These are phyloP conservation scores for Fagopyrum homotropicum DNA, from an alignment of 148 eudicot species.

Conservation along the genomic window DNA sequence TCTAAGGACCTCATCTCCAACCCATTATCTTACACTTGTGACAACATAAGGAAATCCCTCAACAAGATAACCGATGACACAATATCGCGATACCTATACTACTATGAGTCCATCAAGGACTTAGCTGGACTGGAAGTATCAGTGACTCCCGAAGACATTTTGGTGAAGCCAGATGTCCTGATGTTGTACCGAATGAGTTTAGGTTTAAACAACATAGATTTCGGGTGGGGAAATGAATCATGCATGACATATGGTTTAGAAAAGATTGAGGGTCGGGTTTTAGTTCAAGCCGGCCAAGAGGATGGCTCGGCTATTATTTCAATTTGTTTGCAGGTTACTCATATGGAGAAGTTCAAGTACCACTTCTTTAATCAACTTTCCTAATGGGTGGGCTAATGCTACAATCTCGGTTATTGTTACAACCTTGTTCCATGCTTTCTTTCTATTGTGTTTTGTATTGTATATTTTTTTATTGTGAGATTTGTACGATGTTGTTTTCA, in stretches of 20 bases:
- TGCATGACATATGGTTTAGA: too few species aligned
- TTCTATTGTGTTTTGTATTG: too few species aligned
- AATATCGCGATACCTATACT: not conserved
- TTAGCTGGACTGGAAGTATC: too few species aligned
- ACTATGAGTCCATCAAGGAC: not conserved
- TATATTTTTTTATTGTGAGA: too few species aligned
- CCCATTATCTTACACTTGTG: not conserved
- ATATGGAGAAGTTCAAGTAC: not conserved
- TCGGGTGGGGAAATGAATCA: not conserved
- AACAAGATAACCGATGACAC: not conserved
- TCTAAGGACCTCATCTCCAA: not conserved
- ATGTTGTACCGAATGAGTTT: too few species aligned
- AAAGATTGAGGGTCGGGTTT: too few species aligned
- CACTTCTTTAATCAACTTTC: not conserved
- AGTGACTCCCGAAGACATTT: not conserved
- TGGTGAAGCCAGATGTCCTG: too few species aligned
- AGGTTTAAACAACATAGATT: not conserved
- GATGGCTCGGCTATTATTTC: not conserved
- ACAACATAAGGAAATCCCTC: not conserved
- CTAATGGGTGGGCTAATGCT: not conserved
- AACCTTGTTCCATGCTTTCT: too few species aligned
- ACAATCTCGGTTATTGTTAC: too few species aligned
- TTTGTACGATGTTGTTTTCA: too few species aligned
- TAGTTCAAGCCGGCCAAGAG: not conserved
- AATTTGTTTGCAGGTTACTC: not conserved